Base-by-base conservation (phyloP, 805 yeast species). In the Teunomyces cretensis region DNA sequence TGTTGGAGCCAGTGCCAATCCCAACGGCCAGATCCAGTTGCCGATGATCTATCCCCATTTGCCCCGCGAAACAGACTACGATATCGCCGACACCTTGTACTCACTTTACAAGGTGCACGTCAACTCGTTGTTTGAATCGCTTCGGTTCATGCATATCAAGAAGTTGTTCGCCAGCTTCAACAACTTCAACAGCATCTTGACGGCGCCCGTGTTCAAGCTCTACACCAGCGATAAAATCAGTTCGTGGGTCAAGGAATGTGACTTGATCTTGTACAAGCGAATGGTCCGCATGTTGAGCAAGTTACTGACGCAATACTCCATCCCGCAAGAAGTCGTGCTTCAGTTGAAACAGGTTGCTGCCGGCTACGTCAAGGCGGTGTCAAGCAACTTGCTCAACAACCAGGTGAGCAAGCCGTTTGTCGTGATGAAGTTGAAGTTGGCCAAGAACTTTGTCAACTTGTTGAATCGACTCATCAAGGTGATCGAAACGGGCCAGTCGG, bases 221-320 rank as follows among this genome's bases (percentile, higher is more conserved):
- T 78, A 83, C 56, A 71, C 71, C 6, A 67, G 76, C 9, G 77
- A 77, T 11, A 62, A 66, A 6, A 55, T 81, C 11, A 55, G 71
- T 4, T 74, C 74, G 12, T 88, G 96, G 95, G 74, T 86, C n/a
- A 54, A 72, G 27, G 67, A 76, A 39, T 85, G 89, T 58, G 96
- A 89, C 60, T 55, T 75, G 47, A 67, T 77, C n/a, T 75, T 84
- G 65, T 86, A 84, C 63, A 68, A 68, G 33, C 57, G 71, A 3
- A 64, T 76, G 58, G 70, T 84, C 16, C 78, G 77, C 51, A 75
- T 83, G 76, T 64, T 88, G 49, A 75, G 84, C 3, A 84, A 83
- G 22, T 65, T 86, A 45, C 79, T 81, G 12, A 64, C 83, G 33
- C 85, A 81, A 48, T 49, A 35, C 38, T 64, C 67, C 44, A 74